Evolutionary conservation across 1,284 basidiomycete species (phyloP), one percentile per base, ranked within the genome.

Genomic region (Papiliotrema fonsecae): DNA sequence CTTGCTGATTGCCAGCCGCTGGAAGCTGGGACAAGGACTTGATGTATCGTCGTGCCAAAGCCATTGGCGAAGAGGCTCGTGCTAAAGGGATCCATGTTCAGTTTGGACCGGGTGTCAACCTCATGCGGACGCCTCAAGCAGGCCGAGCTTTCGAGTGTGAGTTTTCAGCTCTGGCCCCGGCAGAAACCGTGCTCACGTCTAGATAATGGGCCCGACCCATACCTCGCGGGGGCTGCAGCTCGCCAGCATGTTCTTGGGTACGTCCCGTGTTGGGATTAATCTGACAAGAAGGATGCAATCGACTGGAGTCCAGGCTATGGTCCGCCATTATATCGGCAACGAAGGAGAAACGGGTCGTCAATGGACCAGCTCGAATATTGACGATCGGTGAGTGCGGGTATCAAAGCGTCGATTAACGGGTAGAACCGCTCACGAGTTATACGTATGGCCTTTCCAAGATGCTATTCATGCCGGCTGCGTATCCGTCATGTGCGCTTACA

Each of bases 401-500:
- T 11, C 36, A 37, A n/a, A n/a, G n/a, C 30, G 10, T n/a, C 9
- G 6, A 13, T 22, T 41, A 31, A 26, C 9, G n/a, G 5, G 27
- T 22, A 43, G 27, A 14, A 59, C 59, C 10, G 41, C 57, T 18
- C 59, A 54, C 42, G 61, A 64, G 50, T 21, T 64, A 22, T 64
- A 64, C 39, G 21, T 52, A 0, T 58, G 58, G 50, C 61, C 61
- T 10, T 88, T 87, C 77, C 64, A 85, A 64, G 77, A 78, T 49
- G 82, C 82, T 45, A 78, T 87, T 9, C 79, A 82, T 75, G 85
- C 85, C 0, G 85, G 85, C 26, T 81, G 83, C 4, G 77, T 81
- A 0, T 81, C 79, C 31, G 75, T 87, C 52, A 89, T 88, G 86
- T 87, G 84, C 75, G 81, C 79, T 44, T 84, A 83, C 67, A 82